Base-by-base conservation (phyloP, 345 rosid genomes). In the Pelargonium nanum region DNA sequence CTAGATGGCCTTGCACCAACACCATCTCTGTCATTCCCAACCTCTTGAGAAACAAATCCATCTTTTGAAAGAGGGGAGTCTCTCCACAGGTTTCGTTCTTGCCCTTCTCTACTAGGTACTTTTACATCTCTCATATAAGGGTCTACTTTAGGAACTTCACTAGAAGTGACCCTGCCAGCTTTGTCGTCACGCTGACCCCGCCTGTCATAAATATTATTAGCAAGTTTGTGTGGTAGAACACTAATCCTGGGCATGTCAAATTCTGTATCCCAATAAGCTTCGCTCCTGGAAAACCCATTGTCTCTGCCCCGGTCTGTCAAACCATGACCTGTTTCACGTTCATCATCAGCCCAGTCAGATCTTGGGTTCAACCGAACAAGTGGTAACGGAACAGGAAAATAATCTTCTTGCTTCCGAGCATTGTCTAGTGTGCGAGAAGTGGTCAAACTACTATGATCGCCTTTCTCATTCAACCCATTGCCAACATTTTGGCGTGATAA, bases 321-420 rank as follows among this genome's bases (percentile, higher is more conserved):
- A 57, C 83, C 83, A 64, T 70, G 85, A 66, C 97, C 77, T 28
- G 95, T 90, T 64, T 94, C 99, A 66, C 96, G 97, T 73, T 94
- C 99, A 77, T 94, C 99, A 77, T 94, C 99, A 62, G 91, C 95
- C 97, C 99, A 93, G 69, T 93, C 99, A 70, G 95, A 93, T 59
- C 99, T 81, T 21, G 96, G 96, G 22, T 80, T 75, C 87, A 89
- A 70, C 54, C 78, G 80, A 71, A 90, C 87, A 63, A 87, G 69
- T 1, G 96, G 97, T 51, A 92, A 69, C 26, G 91, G 94, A 53
- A 83, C 94, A 3, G 82, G 67, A 71, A 84, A 76, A 70, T 62
- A 79, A 22, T 81, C 87, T 5, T 87, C 90, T 63, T 73, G 84
- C 74, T 79, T 93, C 60, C 76, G 59, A 52, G 56, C 77, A 68